Percentiles rank a stretch among this genome's conserved stretches.
These are phyloP conservation scores for Thyridium curvatum DNA, from an alignment of 2,329 filamentous ascomycete species.

Conservation along the genomic window DNA sequence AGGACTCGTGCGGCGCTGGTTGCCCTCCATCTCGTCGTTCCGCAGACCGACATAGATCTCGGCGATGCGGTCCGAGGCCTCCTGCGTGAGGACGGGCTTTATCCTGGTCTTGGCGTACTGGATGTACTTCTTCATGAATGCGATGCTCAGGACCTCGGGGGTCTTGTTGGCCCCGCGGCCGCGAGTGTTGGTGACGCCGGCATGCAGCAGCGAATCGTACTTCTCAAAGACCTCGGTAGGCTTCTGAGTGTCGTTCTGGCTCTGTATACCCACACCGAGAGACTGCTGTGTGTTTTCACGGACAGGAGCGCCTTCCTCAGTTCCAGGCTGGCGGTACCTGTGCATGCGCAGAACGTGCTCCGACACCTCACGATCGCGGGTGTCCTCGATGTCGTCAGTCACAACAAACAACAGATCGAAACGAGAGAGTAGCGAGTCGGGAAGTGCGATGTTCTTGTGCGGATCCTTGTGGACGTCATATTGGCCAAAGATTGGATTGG, in stretches of 20 bases:
- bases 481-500: constrained; percentile 96
- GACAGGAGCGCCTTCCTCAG: constrained; percentile 89
- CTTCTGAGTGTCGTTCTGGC: constrained; percentile 63
- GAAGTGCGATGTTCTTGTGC: constrained; percentile 95
- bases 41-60: constrained; percentile 85
- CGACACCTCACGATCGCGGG: constrained; percentile 82
- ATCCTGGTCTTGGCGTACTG: constrained; percentile 93
- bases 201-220: constrained; percentile 92
- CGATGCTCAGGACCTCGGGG: constrained; percentile 86
- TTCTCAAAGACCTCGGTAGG: constrained; percentile 93
- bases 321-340: constrained; percentile 84
- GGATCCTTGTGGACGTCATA: constrained; percentile 98
- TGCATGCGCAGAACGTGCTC: constrained; percentile 98
- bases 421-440: constrained; percentile 93
- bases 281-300: constrained; percentile 81
- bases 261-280: constrained; percentile 80
- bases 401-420: constrained; percentile 98
- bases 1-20: constrained; percentile 86
- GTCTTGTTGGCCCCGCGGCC: constrained; percentile 70
- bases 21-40: constrained; percentile 93
- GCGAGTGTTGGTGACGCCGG: constrained; percentile 73
- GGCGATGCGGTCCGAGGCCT: constrained; percentile 86
- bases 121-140: constrained; percentile 99
- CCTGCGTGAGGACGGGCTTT: constrained; percentile 84
- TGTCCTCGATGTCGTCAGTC: constrained; percentile 96